Conservation (phyloP, 106 monocot genomes). For the Dioscorea alata region DNA sequence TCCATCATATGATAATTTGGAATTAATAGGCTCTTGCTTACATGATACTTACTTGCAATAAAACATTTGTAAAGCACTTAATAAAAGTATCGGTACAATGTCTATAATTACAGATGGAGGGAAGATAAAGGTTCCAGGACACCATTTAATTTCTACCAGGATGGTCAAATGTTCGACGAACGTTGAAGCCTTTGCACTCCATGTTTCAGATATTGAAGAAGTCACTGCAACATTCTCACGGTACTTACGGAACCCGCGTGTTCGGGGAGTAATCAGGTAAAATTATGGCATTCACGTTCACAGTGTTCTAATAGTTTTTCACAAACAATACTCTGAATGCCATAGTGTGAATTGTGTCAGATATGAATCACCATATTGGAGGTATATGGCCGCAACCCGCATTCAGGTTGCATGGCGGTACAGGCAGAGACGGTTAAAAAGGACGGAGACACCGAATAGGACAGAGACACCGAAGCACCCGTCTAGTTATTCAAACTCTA, state of each 20-base stretch:
- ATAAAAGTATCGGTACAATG: too few relatives aligned
- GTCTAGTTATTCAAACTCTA: conserved; percentile 1
- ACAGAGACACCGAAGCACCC: conserved; percentile 2
- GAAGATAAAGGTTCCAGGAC: conserved; percentile 34
- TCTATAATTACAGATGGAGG: conserved; percentile 40
- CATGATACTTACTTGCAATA: too few relatives aligned
- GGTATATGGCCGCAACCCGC: conserved; percentile 41
- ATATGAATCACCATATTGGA: conserved; percentile 72
- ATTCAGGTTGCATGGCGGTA: conserved; percentile 83
- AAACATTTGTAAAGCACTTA: too few relatives aligned
- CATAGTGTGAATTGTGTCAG: conserved; percentile 16
- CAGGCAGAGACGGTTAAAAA: conserved; percentile 38
- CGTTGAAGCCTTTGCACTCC: conserved; percentile 77
- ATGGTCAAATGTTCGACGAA: conserved; percentile 74
- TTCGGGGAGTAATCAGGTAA: conserved; percentile 88
- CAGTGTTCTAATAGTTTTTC: too few relatives aligned
- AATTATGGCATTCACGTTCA: neutral
- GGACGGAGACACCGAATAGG: conserved; percentile 10
- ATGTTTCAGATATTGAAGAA: conserved; percentile 65
- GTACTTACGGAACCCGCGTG: conserved; percentile 66
- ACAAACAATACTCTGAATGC: too few relatives aligned
- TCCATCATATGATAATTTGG: neutral
- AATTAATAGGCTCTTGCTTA: too few relatives aligned
- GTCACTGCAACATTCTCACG: conserved; percentile 57
- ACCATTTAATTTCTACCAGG: conserved; percentile 47